phyloP scores from a whole-genome alignment of 2,329 filamentous ascomycete species.

The Trichoderma sp. region DNA sequence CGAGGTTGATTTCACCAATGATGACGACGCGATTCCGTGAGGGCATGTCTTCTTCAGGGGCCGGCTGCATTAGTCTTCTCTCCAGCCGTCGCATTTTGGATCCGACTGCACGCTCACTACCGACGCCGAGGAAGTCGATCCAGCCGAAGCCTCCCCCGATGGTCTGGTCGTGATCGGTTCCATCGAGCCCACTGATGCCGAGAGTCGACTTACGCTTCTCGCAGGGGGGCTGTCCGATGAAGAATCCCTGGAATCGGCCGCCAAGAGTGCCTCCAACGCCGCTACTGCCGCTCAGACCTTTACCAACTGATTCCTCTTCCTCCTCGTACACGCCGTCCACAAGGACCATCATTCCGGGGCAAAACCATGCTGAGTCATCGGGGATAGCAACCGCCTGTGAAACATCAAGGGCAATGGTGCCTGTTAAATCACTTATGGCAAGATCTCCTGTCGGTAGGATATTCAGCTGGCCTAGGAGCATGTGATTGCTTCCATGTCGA shows the following conservation, averaged over 20 bases:
- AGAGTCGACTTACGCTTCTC: constrained; percentile 79
- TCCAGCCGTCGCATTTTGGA: constrained; percentile 80
- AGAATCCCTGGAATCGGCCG: constrained; percentile 87
- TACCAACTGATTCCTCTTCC: constrained; percentile 69
- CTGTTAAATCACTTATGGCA: constrained; percentile 81
- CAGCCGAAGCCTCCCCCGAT: constrained; percentile 86
- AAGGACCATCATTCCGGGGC: constrained; percentile 92
- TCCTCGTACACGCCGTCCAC: constrained; percentile 97
- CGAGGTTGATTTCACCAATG: constrained; percentile 81
- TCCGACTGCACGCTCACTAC: constrained; percentile 82
- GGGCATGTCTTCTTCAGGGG: constrained; percentile 34
- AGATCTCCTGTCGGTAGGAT: constrained; percentile 78
- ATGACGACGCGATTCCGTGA: constrained; percentile 63
- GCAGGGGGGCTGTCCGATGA: constrained; percentile 86
- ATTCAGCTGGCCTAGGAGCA: constrained; percentile 80
- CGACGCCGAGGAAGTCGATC: constrained; percentile 92
- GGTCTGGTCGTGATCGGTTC: constrained; percentile 57
- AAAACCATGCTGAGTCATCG: constrained; percentile 85
- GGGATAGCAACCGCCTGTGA: constrained; percentile 78
- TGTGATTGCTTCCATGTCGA: constrained; percentile 77
- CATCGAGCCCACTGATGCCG: constrained; percentile 62
- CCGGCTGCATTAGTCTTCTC: constrained; percentile 57
- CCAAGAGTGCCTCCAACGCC: constrained; percentile 88
- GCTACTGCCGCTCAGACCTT: constrained; percentile 69
- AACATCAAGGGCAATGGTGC: constrained; percentile 81